Conservation (phyloP, 2,329 filamentous ascomycete genomes). For the Arthroderma sp. region DNA sequence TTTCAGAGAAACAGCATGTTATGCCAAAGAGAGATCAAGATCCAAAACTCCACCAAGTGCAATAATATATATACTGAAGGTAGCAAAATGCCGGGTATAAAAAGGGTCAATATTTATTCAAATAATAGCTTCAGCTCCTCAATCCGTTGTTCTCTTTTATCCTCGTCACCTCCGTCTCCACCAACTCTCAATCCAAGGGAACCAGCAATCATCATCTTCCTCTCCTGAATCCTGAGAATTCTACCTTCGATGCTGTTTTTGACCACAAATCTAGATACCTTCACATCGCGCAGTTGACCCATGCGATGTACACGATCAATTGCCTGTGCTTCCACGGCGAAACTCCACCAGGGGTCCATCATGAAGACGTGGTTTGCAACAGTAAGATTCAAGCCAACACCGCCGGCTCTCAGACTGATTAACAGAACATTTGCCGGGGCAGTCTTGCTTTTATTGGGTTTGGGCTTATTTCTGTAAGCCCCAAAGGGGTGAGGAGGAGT, state of each 20-base stretch:
- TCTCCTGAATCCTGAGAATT: conserved; percentile 85
- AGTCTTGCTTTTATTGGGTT: background rate
- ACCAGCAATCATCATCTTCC: conserved; percentile 80
- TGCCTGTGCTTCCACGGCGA: conserved; percentile 88
- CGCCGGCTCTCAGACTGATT: conserved; percentile 76
- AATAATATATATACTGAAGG: background rate
- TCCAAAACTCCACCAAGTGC: background rate
- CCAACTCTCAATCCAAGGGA: conserved; percentile 92
- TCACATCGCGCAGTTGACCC: conserved; percentile 79
- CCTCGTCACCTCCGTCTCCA: conserved; percentile 77
- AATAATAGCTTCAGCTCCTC: conserved; percentile 90
- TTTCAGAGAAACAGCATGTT: background rate
- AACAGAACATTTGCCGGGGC: conserved; percentile 49
- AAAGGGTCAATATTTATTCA: conserved; percentile 15
- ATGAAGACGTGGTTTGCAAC: conserved; percentile 83
- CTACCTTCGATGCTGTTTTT: conserved; percentile 85
- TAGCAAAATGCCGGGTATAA: background rate
- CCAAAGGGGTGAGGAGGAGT: background rate
- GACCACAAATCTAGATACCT: conserved; percentile 78
- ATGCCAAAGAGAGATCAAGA: background rate
- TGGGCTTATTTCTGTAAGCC: conserved; percentile 4
- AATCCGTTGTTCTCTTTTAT: conserved; percentile 78
- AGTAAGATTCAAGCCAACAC: conserved; percentile 86
- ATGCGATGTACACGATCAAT: conserved; percentile 97
- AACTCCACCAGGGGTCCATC: conserved; percentile 99